Evolutionary conservation across 1,284 basidiomycete species (phyloP), one percentile per base, ranked within the genome.

Genomic region (Ustilago bromivora): DNA sequence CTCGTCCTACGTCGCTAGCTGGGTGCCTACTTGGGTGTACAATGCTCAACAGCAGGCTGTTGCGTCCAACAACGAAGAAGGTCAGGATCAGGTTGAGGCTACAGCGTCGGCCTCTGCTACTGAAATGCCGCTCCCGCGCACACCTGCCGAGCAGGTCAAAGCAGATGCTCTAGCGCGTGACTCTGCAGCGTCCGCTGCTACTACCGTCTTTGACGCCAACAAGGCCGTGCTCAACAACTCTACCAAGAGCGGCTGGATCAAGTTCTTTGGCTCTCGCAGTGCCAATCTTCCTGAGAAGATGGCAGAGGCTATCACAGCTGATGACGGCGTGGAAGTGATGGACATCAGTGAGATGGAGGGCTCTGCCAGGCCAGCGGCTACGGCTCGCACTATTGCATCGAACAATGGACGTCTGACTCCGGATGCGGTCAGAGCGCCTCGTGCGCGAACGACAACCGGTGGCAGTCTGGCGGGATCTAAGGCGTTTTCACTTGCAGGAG

Each of bases 61-160:
- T 2, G 55, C 55, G 3, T 52, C 41, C 32, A 28, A 28, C 23
- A 28, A 28, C 23, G 35, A 17, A n/a, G 58, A 31, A 43, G 43
- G 0, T 19, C 47, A 38, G 10, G 38, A 19, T 11, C 57, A 47
- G 9, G n/a, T 17, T 19, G 8, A 51, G 7, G 13, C 54, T 11
- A 5, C 36, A n/a, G 15, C 17, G 4, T 31, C 51, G 4, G 34
- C 49, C 3, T 28, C 19, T 47, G 15, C 40, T 19, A 35, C 41
- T 3, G n/a, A 49, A 34, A 10, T 3, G 46, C 17, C 57, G 15
- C 47, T 40, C 2, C 57, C 72, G 19, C 68, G 69, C 31, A 84
- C 81, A 12, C 82, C 82, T 5, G 82, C 82, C 3, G 81, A 84
- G 63, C 79, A 84, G 52, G 79, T 82, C 74, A 84, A 82, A 63